A percentile compares a stretch with the other conserved stretches of the same genome.
phyloP scores from a whole-genome alignment of 2,329 filamentous ascomycete genomes.

The Diplodia scrobiculata region DNA sequence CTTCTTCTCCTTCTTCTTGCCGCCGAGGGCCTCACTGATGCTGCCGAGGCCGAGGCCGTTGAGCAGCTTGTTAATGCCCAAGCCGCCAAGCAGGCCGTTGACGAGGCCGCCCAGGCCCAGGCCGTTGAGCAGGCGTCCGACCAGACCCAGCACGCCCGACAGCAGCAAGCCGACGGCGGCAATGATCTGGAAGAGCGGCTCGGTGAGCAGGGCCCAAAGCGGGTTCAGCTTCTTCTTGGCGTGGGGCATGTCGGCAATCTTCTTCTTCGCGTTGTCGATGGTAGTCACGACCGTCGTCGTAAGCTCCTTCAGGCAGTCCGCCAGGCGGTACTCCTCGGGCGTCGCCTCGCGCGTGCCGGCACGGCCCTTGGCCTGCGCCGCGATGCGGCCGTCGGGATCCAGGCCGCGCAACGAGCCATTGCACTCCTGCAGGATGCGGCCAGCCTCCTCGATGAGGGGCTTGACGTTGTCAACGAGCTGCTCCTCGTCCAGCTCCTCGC shows the following conservation, averaged over 20 bases:
- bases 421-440: constrained; percentile 78
- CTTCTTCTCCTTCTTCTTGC: constrained; percentile 59
- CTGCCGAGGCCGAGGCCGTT: constrained; percentile 68
- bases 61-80: constrained; percentile 75
- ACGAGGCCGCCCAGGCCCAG: constrained; percentile 81
- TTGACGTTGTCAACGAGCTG: constrained; percentile 82
- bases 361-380: constrained; percentile 81
- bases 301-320: constrained; percentile 82
- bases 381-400: constrained; percentile 84
- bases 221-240: constrained; percentile 95
- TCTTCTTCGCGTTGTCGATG: constrained; percentile 85
- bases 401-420: constrained; percentile 85
- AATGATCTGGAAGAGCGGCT: constrained; percentile 90
- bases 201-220: constrained; percentile 77
- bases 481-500: constrained; percentile 89
- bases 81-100: constrained; percentile 73
- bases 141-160: constrained; percentile 78
- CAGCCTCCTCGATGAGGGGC: constrained; percentile 84
- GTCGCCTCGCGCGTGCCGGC: constrained; percentile 72
- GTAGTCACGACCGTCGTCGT: constrained; percentile 77
- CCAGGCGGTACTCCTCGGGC: constrained; percentile 80
- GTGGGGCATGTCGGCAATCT: constrained; percentile 87
- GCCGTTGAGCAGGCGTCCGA: constrained; percentile 76
- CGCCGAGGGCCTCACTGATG: constrained; percentile 53
- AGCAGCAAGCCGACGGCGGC: constrained; percentile 83